Base-by-base conservation (phyloP, 805 yeast genomes). In the Naumovozyma dairenensis region DNA sequence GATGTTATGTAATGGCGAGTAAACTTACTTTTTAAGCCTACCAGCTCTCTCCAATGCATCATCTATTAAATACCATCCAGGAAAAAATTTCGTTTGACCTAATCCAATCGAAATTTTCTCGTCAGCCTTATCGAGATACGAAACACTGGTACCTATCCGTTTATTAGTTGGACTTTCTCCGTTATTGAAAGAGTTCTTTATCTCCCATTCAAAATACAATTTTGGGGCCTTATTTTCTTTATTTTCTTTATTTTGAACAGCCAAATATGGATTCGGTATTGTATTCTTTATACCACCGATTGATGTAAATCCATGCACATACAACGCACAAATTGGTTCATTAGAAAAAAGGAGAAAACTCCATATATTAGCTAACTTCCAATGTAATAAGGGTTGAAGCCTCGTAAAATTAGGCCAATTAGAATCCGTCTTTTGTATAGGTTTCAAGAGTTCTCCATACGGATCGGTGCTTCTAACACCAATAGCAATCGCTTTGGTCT, bases 391-490 rank as follows among this genome's bases (percentile, higher is more conserved):
- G 0, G 98, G 97, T 49, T 87, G 94, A 4, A 87, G 64, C 32
- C 98, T 60, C 42, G 78, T 59, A 51, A 92, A 89, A 18, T 66
- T 61, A 4, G 98, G 98, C 97, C 97, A 92, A 37, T 85, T 77
- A 38, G 77, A 78, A 50, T 89, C 96, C 0, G 98, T 92, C 25
- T 50, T 57, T 50, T 85, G 93, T 33, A 83, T 69, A 29, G 71
- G 66, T 18, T 61, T 40, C 29, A 89, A 62, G 15, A 62, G 45
- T 2, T 61, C 63, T 0, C 94, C 92, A 56, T 69, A 82, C 0
- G 98, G 97, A 53, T 92, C 98, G 2, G 84, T 74, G 36, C 80
- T 68, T 35, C 98, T 66, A 20, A 85, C 83, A 0, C 98, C 98
- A 4, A 92, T 89, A 18, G 89, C 67, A 0, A 92, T 77, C 3